Conservation (phyloP, 2,329 filamentous ascomycete species). For the Penicillium nordicum region DNA sequence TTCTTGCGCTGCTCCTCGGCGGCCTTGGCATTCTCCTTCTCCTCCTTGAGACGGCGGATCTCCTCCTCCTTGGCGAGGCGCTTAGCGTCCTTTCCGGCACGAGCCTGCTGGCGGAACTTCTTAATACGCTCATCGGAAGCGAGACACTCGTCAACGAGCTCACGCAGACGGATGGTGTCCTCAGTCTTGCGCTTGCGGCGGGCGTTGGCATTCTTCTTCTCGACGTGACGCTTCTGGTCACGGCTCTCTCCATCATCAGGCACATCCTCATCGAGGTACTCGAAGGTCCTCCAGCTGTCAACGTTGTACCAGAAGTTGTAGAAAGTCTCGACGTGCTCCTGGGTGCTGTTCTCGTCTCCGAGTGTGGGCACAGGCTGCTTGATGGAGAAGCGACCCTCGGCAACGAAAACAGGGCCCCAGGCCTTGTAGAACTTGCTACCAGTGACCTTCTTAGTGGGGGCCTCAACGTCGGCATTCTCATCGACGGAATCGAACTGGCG, state of each 20-base stretch:
- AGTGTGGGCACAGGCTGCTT: constrained; percentile 81
- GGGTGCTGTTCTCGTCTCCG: constrained; percentile 76
- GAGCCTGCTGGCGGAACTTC: constrained; percentile 88
- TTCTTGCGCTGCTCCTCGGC: constrained; percentile 76
- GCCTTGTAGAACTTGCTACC: constrained; percentile 92
- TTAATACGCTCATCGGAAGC: constrained; percentile 92
- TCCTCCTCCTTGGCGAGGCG: constrained; percentile 84
- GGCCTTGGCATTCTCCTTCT: constrained; percentile 76
- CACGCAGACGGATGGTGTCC: constrained; percentile 85
- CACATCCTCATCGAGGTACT: constrained; percentile 98
- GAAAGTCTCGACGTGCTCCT: constrained; percentile 88
- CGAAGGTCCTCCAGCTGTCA: constrained; percentile 94
- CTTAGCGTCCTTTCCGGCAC: constrained; percentile 95
- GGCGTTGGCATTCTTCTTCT: constrained; percentile 96
- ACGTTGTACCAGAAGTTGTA: constrained; percentile 99
- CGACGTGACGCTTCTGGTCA: constrained; percentile 96
- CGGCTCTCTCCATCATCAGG: constrained; percentile 98
- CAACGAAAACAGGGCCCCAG: constrained; percentile 85
- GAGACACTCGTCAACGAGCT: constrained; percentile 82
- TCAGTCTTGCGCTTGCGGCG: constrained; percentile 99
- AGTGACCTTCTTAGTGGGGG: constrained; percentile 85
- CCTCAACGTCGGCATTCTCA: constrained; percentile 86
- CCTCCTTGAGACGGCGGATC: constrained; percentile 80
- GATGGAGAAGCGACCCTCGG: constrained; percentile 91
- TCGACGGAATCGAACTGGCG: constrained; percentile 97